A percentile compares a stretch with the other conserved stretches of the same genome.
These are phyloP conservation scores for Piromyces finnis DNA, from an alignment of 192 early-diverging fungal genomes.

Conservation along the genomic window DNA sequence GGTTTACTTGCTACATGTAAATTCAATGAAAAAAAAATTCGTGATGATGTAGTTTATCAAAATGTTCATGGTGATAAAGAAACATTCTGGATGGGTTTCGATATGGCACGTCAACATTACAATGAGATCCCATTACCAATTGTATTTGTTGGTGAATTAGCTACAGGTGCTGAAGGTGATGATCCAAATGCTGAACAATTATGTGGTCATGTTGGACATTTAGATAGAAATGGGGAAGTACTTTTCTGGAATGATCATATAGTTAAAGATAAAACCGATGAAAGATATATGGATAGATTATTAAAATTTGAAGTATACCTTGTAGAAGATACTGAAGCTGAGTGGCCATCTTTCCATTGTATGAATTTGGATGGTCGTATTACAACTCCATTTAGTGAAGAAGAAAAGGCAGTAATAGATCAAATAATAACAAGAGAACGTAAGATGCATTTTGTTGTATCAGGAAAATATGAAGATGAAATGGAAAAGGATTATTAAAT, in stretches of 20 bases:
- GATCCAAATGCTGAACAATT: background rate
- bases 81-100: slow-evolving; percentile 4
- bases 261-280: background rate
- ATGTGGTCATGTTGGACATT: background rate
- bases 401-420: background rate
- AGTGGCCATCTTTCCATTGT: background rate
- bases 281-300: background rate
- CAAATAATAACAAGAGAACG: background rate
- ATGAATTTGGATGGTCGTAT: background rate
- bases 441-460: background rate
- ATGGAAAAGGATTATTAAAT: background rate
- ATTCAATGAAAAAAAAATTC: slow-evolving; percentile 12
- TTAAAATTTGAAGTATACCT: background rate
- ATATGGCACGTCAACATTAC: background rate
- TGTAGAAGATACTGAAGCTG: background rate
- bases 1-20: slow-evolving; percentile 31
- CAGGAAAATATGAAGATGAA: background rate
- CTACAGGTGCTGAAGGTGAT: background rate
- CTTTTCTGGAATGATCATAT: background rate
- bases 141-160: background rate
- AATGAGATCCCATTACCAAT: background rate
- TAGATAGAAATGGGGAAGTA: background rate
- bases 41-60: slow-evolving; percentile 23
- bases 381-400: background rate
- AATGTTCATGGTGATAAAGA: slow-evolving; percentile 5